Evolutionary conservation across 768 basidiomycete species (phyloP).

Genomic region (Termitomyces sp.): DNA sequence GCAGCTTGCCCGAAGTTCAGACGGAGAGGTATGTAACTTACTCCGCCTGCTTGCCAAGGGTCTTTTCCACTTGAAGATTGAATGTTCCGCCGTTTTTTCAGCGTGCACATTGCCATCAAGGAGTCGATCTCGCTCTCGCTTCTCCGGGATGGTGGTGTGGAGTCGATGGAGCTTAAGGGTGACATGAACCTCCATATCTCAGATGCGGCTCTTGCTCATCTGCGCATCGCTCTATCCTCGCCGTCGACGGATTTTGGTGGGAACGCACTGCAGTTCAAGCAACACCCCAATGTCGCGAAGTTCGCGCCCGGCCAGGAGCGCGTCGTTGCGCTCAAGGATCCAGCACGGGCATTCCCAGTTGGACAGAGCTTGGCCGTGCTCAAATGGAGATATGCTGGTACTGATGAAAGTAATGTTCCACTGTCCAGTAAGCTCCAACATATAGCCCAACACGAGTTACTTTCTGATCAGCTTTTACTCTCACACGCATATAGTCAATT

Average conservation of each 20-base stretch:
- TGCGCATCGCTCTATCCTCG: slow-evolving; percentile 62
- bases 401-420: slow-evolving; percentile 89
- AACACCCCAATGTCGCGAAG: slow-evolving; percentile 92
- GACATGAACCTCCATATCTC: slow-evolving; percentile 90
- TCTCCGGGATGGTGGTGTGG: slow-evolving; percentile 85
- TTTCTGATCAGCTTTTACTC: neutral
- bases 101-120: slow-evolving; percentile 82
- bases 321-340: slow-evolving; percentile 78
- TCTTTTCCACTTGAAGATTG: neutral
- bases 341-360: slow-evolving; percentile 79
- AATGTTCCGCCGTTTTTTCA: slow-evolving; percentile 23
- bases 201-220: slow-evolving; percentile 65
- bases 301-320: slow-evolving; percentile 61
- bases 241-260: slow-evolving; percentile 54
- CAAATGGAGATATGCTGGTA: slow-evolving; percentile 88
- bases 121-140: slow-evolving; percentile 80
- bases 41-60: neutral
- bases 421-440: slow-evolving; percentile 65
- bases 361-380: slow-evolving; percentile 82
- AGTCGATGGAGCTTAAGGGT: slow-evolving; percentile 88
- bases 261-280: slow-evolving; percentile 85
- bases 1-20: slow-evolving; percentile 69
- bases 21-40: slow-evolving; percentile 57
- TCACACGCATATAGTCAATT: slow-evolving; percentile 63
- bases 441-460: neutral